Evolutionary conservation across 192 early-diverging fungal genomes (phyloP).

Genomic region (Bifiguratus adelaidae): DNA sequence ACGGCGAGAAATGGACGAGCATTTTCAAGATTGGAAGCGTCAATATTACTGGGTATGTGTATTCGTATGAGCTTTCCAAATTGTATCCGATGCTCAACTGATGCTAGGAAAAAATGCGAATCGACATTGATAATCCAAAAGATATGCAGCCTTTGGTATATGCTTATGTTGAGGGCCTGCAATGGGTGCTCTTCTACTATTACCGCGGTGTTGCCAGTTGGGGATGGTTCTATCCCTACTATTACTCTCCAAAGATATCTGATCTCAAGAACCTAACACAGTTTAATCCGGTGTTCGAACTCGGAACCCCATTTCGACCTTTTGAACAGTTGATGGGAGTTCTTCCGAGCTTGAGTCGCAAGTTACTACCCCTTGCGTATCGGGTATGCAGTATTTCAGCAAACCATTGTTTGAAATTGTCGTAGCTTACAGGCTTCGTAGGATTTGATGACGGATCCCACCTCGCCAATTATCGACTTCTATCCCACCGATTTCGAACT

Average conservation of each 20-base stretch:
- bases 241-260: slow-evolving; percentile 93
- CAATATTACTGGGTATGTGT: slow-evolving; percentile 42
- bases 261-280: slow-evolving; percentile 38
- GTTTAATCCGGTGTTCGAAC: slow-evolving; percentile 63
- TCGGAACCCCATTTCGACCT: slow-evolving; percentile 83
- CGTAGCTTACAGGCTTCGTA: slow-evolving; percentile 11
- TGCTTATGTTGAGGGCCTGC: slow-evolving; percentile 85
- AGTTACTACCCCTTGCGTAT: slow-evolving; percentile 73
- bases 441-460: slow-evolving; percentile 69
- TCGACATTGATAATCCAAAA: slow-evolving; percentile 23
- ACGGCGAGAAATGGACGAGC: slow-evolving; percentile 40
- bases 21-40: slow-evolving; percentile 50
- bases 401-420: no score
- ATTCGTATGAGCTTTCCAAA: neutral
- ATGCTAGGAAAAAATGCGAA: slow-evolving; percentile 22
- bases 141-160: slow-evolving; percentile 49
- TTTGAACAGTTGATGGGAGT: slow-evolving; percentile 99
- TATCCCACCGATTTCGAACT: slow-evolving; percentile 86
- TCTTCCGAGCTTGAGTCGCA: slow-evolving; percentile 74
- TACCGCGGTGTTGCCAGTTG: slow-evolving; percentile 93
- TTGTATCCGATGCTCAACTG: neutral
- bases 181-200: slow-evolving; percentile 98
- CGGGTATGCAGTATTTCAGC: no score
- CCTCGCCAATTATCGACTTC: slow-evolving; percentile 91
- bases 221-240: slow-evolving; percentile 98